Conservation (phyloP, 2,329 filamentous ascomycete species). For the Penicillium sp. region DNA sequence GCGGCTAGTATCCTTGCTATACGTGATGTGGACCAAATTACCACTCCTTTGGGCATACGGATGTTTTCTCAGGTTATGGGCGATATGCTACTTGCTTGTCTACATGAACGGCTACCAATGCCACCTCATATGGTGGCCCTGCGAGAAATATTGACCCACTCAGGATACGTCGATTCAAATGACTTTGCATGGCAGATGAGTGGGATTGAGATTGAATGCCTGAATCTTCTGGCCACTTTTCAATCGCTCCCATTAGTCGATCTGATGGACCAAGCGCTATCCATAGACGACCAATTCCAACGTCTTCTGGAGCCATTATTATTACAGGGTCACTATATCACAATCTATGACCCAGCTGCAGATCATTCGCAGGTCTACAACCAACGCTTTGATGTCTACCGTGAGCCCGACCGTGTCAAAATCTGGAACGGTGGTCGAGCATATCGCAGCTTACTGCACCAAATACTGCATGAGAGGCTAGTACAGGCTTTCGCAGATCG, state of each 20-base stretch:
- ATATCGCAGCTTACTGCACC: not conserved
- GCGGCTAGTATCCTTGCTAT: not conserved
- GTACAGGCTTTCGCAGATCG: not conserved
- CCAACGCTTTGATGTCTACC: not conserved
- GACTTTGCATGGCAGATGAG: not conserved
- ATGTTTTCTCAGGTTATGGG: not conserved
- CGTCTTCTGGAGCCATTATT: not conserved
- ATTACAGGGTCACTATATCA: not conserved
- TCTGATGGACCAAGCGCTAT: not conserved
- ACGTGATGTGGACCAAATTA: not conserved
- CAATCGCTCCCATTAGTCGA: not conserved
- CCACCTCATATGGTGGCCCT: not conserved
- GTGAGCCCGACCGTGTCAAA: not conserved
- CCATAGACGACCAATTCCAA: not conserved
- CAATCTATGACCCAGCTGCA: not conserved
- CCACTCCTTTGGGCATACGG: not conserved
- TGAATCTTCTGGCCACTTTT: not conserved
- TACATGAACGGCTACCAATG: not conserved
- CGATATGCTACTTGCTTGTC: not conserved
- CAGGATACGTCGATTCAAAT: not conserved
- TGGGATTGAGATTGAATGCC: not conserved
- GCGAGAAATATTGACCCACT: not conserved
- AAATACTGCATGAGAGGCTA: not conserved
- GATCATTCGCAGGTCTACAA: not conserved
- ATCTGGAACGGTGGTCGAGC: not conserved